phyloP scores from a whole-genome alignment of 176 grass and related monocot genomes.

The Musa troglodytarum region DNA sequence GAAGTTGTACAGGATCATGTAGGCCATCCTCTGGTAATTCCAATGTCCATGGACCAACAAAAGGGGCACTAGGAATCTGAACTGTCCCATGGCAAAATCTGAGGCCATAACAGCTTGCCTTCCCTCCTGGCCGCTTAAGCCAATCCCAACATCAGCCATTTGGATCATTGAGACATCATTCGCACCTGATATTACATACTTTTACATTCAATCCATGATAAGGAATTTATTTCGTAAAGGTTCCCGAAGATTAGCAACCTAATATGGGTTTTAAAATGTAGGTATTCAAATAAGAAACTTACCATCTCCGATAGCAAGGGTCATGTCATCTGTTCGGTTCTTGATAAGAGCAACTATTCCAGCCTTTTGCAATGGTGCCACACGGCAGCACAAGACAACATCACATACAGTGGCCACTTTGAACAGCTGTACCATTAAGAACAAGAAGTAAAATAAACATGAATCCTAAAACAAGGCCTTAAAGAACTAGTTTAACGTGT shows the following conservation, averaged over 20 bases:
- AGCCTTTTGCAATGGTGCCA: slow-evolving; percentile 96
- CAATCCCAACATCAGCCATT: slow-evolving; percentile 98
- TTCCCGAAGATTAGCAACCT: background rate
- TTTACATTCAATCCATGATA: slow-evolving; percentile 1
- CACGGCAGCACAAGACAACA: slow-evolving; percentile 88
- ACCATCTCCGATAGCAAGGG: slow-evolving; percentile 99
- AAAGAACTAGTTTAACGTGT: slow-evolving; percentile 5
- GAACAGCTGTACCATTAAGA: slow-evolving; percentile 58
- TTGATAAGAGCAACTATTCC: slow-evolving; percentile 93
- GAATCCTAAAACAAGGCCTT: background rate
- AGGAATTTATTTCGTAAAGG: background rate
- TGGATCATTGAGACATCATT: slow-evolving; percentile 99
- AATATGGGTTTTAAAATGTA: background rate
- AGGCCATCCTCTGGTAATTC: slow-evolving; percentile 98
- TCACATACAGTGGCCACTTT: slow-evolving; percentile 68
- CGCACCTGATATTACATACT: slow-evolving; percentile 44
- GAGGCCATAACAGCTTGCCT: slow-evolving; percentile 98
- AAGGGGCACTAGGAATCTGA: slow-evolving; percentile 78
- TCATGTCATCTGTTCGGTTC: slow-evolving; percentile 91
- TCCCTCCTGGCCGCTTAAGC: slow-evolving; percentile 93
- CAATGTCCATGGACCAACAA: slow-evolving; percentile 96
- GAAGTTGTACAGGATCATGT: slow-evolving; percentile 99
- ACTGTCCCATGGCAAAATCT: slow-evolving; percentile 97
- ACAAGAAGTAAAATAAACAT: slow-evolving; percentile 9
- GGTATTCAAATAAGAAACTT: slow-evolving; percentile 5